These are phyloP conservation scores for Colletotrichum gloeosporioides DNA, from an alignment of 2,329 filamentous ascomycete genomes.

Conservation along the genomic window DNA sequence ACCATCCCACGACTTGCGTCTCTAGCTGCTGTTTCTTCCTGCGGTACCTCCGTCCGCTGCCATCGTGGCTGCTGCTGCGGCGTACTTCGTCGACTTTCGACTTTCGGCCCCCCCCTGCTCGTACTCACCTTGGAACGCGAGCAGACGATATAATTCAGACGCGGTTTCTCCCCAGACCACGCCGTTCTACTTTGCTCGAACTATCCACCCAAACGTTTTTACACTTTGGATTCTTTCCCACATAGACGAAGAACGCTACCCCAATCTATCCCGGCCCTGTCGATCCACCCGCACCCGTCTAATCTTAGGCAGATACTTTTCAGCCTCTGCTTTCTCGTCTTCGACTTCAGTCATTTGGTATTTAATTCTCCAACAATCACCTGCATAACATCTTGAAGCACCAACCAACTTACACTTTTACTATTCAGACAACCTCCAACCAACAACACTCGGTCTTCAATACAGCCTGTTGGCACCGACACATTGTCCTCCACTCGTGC, in stretches of 20 bases:
- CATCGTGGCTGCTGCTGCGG: background rate
- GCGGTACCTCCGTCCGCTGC: background rate
- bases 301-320: constrained; percentile 11
- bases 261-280: background rate
- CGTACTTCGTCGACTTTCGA: background rate
- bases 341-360: background rate
- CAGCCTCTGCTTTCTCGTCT: background rate
- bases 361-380: background rate
- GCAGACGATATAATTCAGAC: constrained; percentile 17
- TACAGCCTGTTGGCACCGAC: background rate
- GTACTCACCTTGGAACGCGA: background rate
- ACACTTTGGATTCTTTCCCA: constrained; percentile 7
- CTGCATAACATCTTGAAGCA: background rate
- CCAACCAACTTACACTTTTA: constrained; percentile 10
- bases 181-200: background rate
- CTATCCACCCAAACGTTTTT: constrained; percentile 13
- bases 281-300: background rate
- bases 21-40: background rate
- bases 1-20: background rate
- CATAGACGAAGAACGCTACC: background rate
- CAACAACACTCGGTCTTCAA: background rate
- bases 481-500: constrained; percentile 7
- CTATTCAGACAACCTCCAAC: background rate
- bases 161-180: background rate
- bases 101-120: background rate